These are phyloP conservation scores for Amesomyces nigricolor DNA, from an alignment of 2,329 filamentous ascomycete species.

Conservation along the genomic window DNA sequence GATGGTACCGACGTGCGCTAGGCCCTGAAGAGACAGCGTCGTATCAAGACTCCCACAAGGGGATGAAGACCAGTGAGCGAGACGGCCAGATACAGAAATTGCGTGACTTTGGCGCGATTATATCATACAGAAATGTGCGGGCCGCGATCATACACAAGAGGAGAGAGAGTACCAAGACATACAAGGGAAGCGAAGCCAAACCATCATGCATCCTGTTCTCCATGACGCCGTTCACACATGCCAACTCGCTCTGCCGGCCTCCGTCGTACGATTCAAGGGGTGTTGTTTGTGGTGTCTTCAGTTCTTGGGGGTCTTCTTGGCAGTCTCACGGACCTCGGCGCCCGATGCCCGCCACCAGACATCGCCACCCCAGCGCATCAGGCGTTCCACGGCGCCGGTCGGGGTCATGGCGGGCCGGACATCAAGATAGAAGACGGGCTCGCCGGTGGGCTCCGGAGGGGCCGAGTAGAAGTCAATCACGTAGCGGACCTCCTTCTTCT, in stretches of 20 bases:
- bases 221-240: conserved; percentile 6
- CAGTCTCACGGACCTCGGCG: conserved; percentile 51
- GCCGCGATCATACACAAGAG: conserved; percentile 1
- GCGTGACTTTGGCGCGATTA: neutral
- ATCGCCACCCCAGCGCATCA: conserved; percentile 86
- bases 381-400: conserved; percentile 70
- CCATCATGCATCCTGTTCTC: neutral
- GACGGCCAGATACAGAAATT: neutral
- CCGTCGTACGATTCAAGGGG: neutral
- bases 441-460: conserved; percentile 72
- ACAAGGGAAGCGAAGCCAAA: neutral
- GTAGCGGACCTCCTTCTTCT: conserved; percentile 76
- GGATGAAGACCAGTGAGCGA: neutral
- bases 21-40: neutral
- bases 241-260: neutral
- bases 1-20: neutral
- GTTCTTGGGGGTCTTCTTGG: conserved; percentile 6
- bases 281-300: neutral
- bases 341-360: conserved; percentile 89
- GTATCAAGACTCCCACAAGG: neutral
- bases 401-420: conserved; percentile 86
- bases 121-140: neutral
- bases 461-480: conserved; percentile 96
- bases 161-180: conserved; percentile 10
- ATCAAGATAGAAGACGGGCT: conserved; percentile 93